Percentiles rank a stretch among this genome's conserved stretches.
Evolutionary conservation across 306 rosid species (phyloP).

Genomic region (Trifolium pratense): DNA sequence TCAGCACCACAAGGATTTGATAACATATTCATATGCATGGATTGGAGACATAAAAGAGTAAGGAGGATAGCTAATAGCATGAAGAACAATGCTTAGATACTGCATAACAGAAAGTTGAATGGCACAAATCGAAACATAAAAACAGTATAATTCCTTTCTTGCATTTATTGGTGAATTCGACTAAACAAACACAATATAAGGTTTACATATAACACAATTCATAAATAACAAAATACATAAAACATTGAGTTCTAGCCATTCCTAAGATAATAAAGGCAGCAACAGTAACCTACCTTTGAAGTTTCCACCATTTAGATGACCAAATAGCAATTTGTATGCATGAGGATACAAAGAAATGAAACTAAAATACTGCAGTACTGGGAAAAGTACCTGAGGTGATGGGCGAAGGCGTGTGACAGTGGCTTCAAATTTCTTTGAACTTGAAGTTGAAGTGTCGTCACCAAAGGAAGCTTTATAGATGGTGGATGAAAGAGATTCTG

Average conservation of each 20-base stretch:
- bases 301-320: background rate
- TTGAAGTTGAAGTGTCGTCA: slow-evolving; percentile 27
- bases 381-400: slow-evolving; percentile 31
- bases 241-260: background rate
- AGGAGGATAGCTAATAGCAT: background rate
- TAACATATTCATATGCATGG: slow-evolving; percentile 14
- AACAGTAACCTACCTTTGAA: background rate
- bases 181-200: background rate
- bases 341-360: slow-evolving; percentile 2
- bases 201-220: background rate
- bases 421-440: slow-evolving; percentile 32
- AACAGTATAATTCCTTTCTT: background rate
- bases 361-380: background rate
- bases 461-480: slow-evolving; percentile 31
- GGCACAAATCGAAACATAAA: background rate
- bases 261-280: background rate
- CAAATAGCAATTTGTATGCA: slow-evolving; percentile 3
- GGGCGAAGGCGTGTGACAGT: slow-evolving; percentile 30
- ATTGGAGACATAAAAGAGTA: background rate
- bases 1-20: background rate
- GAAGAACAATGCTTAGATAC: background rate
- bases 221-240: slow-evolving; percentile 2
- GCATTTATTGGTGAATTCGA: background rate
- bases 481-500: slow-evolving; percentile 27
- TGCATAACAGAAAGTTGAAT: slow-evolving; percentile 4